Base-by-base conservation (phyloP, 129 eudicot genomes). In the Saposhnikovia divaricata region DNA sequence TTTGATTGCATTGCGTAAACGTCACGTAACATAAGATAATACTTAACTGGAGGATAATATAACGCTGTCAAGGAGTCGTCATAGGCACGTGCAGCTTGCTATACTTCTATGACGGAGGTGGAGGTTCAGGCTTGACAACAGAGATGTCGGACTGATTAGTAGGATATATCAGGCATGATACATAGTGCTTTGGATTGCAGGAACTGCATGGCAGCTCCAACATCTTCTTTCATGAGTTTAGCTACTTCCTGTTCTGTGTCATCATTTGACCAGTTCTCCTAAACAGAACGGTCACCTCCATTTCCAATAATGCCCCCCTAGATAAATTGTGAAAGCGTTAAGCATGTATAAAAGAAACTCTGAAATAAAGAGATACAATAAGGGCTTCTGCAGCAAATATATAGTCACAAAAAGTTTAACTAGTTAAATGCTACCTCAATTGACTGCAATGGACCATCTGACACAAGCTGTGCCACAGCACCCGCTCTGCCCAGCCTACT, bases 401-500 rank as follows among this genome's bases (percentile, higher is more conserved):
- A n/a, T 3, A 21, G 9, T 73, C 37, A n/a, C 4, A 73, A 72
- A 27, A 73, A 42, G 28, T 23, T 9, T 1, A 23, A 40, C 9
- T n/a, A 40, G 16, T 38, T 44, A 50, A 79, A n/a, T 1, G 68
- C 25, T 88, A 93, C 98, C 97, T 89, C 98, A 8, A 80, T 87
- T 6, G 96, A 83, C 78, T 89, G 88, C 79, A 89, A 77, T 2
- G 98, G 98, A 65, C 89, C 87, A 72, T 94, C 97, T 66, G 98
- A 87, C 21, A 91, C 97, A 70, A 94, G 93, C 78, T 91, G 98
- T 31, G 97, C 98, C 70, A 90, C 98, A 40, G 97, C 98, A 78
- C 98, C 96, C 25, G 97, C 96, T 80, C 97, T 96, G 42, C 98
- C 98, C 61, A 94, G 90, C 86, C 98, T 87, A 85, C 98, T 94